Conservation (phyloP, 495 filamentous ascomycete species). For the Cercophora newfieldiana region DNA sequence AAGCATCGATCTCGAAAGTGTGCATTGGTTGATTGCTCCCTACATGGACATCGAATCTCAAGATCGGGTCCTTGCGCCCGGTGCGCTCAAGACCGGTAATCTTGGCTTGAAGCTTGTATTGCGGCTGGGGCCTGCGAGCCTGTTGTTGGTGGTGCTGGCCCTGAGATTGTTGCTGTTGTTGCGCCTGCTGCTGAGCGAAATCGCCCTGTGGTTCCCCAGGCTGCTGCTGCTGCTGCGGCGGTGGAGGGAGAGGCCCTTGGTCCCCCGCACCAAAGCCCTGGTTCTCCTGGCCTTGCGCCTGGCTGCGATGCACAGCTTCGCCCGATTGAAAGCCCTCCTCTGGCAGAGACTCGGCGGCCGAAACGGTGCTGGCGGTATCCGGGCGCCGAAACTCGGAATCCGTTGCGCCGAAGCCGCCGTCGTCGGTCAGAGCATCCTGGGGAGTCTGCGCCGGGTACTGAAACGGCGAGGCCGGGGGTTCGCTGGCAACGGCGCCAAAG, state of each 20-base stretch:
- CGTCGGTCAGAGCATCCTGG: slow-evolving; percentile 41
- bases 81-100: slow-evolving; percentile 90
- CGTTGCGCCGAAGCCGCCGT: slow-evolving; percentile 39
- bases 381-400: slow-evolving; percentile 38
- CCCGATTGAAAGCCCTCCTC: slow-evolving; percentile 17
- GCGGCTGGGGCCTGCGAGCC: slow-evolving; percentile 54
- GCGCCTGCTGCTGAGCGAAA: slow-evolving; percentile 15
- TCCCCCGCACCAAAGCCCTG: slow-evolving; percentile 15
- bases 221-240: slow-evolving; percentile 20
- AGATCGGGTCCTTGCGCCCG: slow-evolving; percentile 90
- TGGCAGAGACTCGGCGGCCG: slow-evolving; percentile 20
- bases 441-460: slow-evolving; percentile 35
- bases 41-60: slow-evolving; percentile 97
- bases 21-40: not conserved
- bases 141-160: slow-evolving; percentile 48
- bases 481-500: slow-evolving; percentile 47
- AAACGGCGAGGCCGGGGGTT: slow-evolving; percentile 36
- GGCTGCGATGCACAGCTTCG: not conserved
- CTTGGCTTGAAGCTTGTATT: slow-evolving; percentile 88
- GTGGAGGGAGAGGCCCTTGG: slow-evolving; percentile 26
- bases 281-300: slow-evolving; percentile 13
- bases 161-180: slow-evolving; percentile 28
- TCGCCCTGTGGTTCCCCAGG: slow-evolving; percentile 20
- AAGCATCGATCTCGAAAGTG: not conserved
- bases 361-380: slow-evolving; percentile 41